Percentiles rank a stretch among this genome's conserved stretches.
Conservation (phyloP, 495 filamentous ascomycete species). For the Rhizodiscina lignyota region DNA sequence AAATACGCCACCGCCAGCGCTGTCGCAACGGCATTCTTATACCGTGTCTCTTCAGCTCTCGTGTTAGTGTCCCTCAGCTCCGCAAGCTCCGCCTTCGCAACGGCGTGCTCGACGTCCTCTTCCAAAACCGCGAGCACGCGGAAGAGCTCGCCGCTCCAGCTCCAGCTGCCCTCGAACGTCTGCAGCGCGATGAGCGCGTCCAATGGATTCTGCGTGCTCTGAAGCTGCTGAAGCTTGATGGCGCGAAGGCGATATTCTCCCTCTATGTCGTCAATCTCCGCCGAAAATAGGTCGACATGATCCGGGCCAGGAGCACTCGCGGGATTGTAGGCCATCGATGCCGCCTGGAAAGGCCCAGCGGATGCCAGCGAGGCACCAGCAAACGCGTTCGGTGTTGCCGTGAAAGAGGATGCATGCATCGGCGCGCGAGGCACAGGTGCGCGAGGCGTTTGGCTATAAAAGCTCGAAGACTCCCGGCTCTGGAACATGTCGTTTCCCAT, state of each 20-base stretch:
- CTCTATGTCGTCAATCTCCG: conserved; percentile 2
- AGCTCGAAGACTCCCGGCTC: no score
- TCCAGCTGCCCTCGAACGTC: conserved; percentile 33
- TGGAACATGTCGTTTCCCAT: no score
- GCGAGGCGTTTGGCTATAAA: no score
- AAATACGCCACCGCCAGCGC: conserved; percentile 32
- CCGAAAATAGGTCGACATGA: not conserved
- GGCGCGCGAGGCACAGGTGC: no score
- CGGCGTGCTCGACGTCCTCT: conserved; percentile 2
- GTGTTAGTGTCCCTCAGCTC: no score
- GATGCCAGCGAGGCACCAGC: not conserved
- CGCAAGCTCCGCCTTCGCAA: not conserved
- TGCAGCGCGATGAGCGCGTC: conserved; percentile 28
- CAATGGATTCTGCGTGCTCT: conserved; percentile 2
- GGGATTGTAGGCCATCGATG: not conserved
- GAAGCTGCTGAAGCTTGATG: not conserved
- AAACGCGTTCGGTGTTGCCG: not conserved
- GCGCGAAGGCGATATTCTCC: no score
- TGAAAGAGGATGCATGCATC: no score
- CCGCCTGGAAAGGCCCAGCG: not conserved
- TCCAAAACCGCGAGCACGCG: conserved; percentile 9
- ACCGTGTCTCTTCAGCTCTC: no score
- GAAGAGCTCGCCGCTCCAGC: conserved; percentile 12
- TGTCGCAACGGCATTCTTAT: conserved; percentile 23
- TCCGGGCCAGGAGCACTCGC: not conserved